Evolutionary conservation across 495 filamentous ascomycete species (phyloP).

Genomic region (Tuber melanosporum): DNA sequence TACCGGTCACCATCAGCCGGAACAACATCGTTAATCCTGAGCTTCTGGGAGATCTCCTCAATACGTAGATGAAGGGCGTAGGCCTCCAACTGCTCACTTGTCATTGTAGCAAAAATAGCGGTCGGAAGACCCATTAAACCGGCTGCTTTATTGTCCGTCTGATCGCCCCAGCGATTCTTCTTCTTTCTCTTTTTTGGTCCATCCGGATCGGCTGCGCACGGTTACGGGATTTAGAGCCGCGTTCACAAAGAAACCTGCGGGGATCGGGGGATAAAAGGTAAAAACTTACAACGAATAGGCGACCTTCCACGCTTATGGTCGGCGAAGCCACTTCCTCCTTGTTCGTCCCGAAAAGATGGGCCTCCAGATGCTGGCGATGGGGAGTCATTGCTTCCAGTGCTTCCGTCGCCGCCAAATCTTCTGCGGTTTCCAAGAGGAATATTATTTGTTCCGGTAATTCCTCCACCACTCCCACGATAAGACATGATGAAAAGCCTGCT

Average conservation of each 20-base stretch:
- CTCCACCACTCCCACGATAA: slow-evolving; percentile 45
- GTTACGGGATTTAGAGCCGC: neutral
- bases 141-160: slow-evolving; percentile 92
- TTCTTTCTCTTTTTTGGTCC: slow-evolving; percentile 66
- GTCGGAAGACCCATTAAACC: slow-evolving; percentile 96
- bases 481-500: slow-evolving; percentile 28
- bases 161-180: slow-evolving; percentile 95
- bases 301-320: slow-evolving; percentile 40
- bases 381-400: slow-evolving; percentile 43
- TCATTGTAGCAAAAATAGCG: slow-evolving; percentile 93
- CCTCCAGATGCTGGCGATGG: slow-evolving; percentile 28
- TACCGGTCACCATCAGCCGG: slow-evolving; percentile 91
- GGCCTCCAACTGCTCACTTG: slow-evolving; percentile 92
- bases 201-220: slow-evolving; percentile 33
- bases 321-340: slow-evolving; percentile 14
- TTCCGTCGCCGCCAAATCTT: slow-evolving; percentile 65
- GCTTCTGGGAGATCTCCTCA: slow-evolving; percentile 97
- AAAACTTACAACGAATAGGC: slow-evolving; percentile 36
- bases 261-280: neutral
- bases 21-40: slow-evolving; percentile 95
- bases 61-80: slow-evolving; percentile 93
- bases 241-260: neutral
- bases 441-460: slow-evolving; percentile 97
- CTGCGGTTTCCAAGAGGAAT: slow-evolving; percentile 85
- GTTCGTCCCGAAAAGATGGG: slow-evolving; percentile 20